Evolutionary conservation across 1,139 yeast genomes (phyloP), one percentile per base, ranked within the genome.

Genomic region (Chernovozyma aurita): DNA sequence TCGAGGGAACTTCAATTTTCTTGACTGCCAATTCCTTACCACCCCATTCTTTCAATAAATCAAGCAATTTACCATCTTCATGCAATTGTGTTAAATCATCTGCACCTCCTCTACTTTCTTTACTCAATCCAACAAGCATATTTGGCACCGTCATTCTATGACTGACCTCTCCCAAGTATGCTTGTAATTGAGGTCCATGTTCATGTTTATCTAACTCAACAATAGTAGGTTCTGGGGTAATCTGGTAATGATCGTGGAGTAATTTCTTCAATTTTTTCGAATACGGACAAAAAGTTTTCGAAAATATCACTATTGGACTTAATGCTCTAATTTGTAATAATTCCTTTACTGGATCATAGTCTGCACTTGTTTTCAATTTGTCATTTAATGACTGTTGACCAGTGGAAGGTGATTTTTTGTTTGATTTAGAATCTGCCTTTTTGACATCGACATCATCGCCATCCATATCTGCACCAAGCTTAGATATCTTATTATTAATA

Each of bases 141-240:
- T 84, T 84, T 21, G 94, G 94, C 4, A 84, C 94, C 0, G 92
- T 83, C 16, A 53, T 57, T 51, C 92, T 70, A 3, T 83, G 84
- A 3, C 85, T 70, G 34, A 70, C 59, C 33, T 67, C 65, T 11
- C 67, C 77, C 38, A 84, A 65, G 54, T 77, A 78, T 13, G 62
- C 70, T 54, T 83, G 92, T 42, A 84, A 63, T 39, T 70, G 76
- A 12, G 59, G 55, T 1, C 92, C 92, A 50, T 80, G 73, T 33
- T 73, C 70, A 55, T 88, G 95, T 51, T 68, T 70, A 59, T 92
- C 97, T 38, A 92, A 70, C 55, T 92, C 97, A 20, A 90, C 87
- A 33, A 85, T 72, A 11, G 69, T 55, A 4, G 87, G 90, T 29
- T 67, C 64, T 2, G 97, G 98, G 1, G 74, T 69, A 41, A 92